A percentile compares a stretch with the other conserved stretches of the same genome.
Evolutionary conservation across 768 basidiomycete genomes (phyloP).

Genomic region (Cystobasidium onofrii): DNA sequence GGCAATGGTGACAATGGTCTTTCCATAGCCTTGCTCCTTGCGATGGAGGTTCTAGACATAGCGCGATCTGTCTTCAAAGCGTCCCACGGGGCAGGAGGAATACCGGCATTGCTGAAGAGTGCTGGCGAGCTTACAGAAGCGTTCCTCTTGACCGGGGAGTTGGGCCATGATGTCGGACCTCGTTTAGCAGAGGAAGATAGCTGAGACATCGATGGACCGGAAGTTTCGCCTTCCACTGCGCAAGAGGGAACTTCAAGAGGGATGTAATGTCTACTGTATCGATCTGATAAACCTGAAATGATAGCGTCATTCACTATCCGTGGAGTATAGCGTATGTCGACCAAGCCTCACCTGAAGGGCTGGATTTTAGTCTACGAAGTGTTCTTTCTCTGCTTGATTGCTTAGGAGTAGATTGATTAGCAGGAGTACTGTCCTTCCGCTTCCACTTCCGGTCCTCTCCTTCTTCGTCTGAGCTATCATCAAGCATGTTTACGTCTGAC

Average conservation of each 20-base stretch:
- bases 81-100: background rate
- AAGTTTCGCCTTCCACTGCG: background rate
- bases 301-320: background rate
- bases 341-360: background rate
- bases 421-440: background rate
- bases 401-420: background rate
- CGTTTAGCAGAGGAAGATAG: background rate
- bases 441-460: background rate
- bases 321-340: background rate
- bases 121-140: background rate
- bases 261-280: background rate
- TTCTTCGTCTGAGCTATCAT: background rate
- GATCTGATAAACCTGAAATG: background rate
- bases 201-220: background rate
- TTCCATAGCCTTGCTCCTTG: background rate
- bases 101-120: background rate
- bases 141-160: background rate
- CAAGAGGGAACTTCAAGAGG: background rate
- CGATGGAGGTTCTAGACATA: background rate
- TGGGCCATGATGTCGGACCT: conserved; percentile 3
- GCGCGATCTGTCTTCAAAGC: background rate
- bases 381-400: background rate
- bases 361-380: background rate
- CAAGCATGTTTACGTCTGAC: background rate
- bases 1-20: background rate